Evolutionary conservation across 768 basidiomycete genomes (phyloP).

Genomic region (Leccinum arenicola): DNA sequence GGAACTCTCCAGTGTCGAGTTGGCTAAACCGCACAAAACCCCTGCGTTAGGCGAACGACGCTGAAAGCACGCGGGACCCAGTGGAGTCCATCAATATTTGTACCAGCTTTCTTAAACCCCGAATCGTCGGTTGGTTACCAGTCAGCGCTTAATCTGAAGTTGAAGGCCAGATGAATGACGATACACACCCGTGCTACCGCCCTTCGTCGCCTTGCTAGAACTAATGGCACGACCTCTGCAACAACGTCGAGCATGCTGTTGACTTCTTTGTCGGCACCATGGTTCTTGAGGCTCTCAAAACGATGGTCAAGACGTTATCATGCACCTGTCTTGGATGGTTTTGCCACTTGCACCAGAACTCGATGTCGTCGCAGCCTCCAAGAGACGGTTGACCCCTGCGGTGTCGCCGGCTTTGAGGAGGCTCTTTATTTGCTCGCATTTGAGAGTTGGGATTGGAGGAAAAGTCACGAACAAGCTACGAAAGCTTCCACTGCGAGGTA

Average conservation of each 20-base stretch:
- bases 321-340: too few species aligned
- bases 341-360: slow-evolving; percentile 50
- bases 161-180: too few species aligned
- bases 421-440: neutral
- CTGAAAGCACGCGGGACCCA: slow-evolving; percentile 31
- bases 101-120: slow-evolving; percentile 47
- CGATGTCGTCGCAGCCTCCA: slow-evolving; percentile 45
- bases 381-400: slow-evolving; percentile 40
- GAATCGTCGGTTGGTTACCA: neutral
- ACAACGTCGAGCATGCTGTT: slow-evolving; percentile 43
- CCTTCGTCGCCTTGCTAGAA: slow-evolving; percentile 43
- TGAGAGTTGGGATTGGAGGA: too few species aligned
- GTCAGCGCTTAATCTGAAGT: neutral
- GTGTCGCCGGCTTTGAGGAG: slow-evolving; percentile 35
- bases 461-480: too few species aligned
- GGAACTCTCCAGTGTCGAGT: slow-evolving; percentile 56
- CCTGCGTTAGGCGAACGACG: too few species aligned
- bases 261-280: slow-evolving; percentile 18
- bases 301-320: neutral
- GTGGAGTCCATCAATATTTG: neutral
- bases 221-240: slow-evolving; percentile 37
- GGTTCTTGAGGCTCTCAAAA: slow-evolving; percentile 32
- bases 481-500: too few species aligned
- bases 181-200: slow-evolving; percentile 35
- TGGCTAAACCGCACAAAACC: neutral